These are phyloP conservation scores for Decorospora gaudefroyi DNA, from an alignment of 2,329 filamentous ascomycete genomes.

Conservation along the genomic window DNA sequence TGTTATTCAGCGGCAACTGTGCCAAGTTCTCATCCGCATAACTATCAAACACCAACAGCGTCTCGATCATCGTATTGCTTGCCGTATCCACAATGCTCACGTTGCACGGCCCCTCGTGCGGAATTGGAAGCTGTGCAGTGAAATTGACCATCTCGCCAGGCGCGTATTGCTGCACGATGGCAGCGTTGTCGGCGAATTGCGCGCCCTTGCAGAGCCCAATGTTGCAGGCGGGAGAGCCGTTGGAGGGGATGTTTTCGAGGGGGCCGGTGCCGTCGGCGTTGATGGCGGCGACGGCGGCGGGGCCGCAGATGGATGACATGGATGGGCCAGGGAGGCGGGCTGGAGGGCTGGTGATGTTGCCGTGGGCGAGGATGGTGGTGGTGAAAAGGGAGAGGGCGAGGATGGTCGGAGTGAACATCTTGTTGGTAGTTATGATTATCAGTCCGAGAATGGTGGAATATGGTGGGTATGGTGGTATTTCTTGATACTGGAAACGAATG, in stretches of 20 bases:
- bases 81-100: slow-evolving; percentile 63
- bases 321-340: slow-evolving; percentile 57
- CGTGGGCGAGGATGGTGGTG: slow-evolving; percentile 51
- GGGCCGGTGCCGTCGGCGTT: slow-evolving; percentile 50
- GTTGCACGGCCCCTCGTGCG: slow-evolving; percentile 61
- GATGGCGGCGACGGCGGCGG: slow-evolving; percentile 58
- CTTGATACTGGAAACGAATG: no score
- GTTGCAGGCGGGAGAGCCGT: slow-evolving; percentile 50
- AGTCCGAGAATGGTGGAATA: no score
- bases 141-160: slow-evolving; percentile 53
- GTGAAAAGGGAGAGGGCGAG: slow-evolving; percentile 19
- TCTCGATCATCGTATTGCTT: slow-evolving; percentile 58
- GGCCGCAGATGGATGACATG: slow-evolving; percentile 57
- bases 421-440: no score
- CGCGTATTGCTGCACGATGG: slow-evolving; percentile 56
- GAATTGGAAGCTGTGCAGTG: slow-evolving; percentile 55
- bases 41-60: slow-evolving; percentile 33
- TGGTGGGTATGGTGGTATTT: no score
- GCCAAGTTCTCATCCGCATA: slow-evolving; percentile 29
- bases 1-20: slow-evolving; percentile 49
- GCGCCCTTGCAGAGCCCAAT: slow-evolving; percentile 62
- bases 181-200: slow-evolving; percentile 63
- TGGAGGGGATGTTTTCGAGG: slow-evolving; percentile 50
- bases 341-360: slow-evolving; percentile 57
- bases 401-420: no score